Base-by-base conservation (phyloP, 1,284 basidiomycete genomes). In the Puccinia coronata region DNA sequence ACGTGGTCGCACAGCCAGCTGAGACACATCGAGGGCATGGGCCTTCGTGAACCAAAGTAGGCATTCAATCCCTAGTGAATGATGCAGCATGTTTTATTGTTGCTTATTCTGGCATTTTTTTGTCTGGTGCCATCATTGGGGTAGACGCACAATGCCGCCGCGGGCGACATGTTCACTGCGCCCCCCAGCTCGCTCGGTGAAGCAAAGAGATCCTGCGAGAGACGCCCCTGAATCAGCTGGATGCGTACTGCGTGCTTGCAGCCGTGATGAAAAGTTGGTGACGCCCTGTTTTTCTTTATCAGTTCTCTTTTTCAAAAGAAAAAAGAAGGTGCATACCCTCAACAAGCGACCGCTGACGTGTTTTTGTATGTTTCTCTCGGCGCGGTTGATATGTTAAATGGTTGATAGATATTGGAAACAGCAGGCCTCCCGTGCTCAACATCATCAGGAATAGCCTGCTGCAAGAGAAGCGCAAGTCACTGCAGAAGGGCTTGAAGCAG, bases 151-250 rank as follows among this genome's bases (percentile, higher is more conserved):
- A n/a, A 43, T 43, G 65, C 9, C 0, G 43, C 12, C 2, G 75
- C 71, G 31, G 83, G 80, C 51, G 59, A 71, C 49, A 67, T 59
- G 5, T n/a, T 34, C 5, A 55, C 65, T 2, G 25, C 53, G 14
- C 65, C 77, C n/a, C 63, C 77, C 9, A 79, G 77, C 51, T 79
- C 77, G 25, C 28, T 82, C n/a, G n/a, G 0, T 85, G 84, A 83
- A 84, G 83, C 53, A 83, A 84, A 41, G 85, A 85, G 69, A 83
- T 85, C 36, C 75, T 84, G 3, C 85, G 84, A 83, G 83, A 83
- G 14, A 84, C 84, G 9, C 85, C 85, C 6, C 79, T 85, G 39
- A 84, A 85, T 79, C 78, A 83, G 67, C 71, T 85, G 34, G 85
- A 85, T 76, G 83, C 82, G 11, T 85, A 85, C 65, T 77, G 81